These are phyloP conservation scores for Grifola frondosa DNA, from an alignment of 1,284 basidiomycete species.

Conservation along the genomic window DNA sequence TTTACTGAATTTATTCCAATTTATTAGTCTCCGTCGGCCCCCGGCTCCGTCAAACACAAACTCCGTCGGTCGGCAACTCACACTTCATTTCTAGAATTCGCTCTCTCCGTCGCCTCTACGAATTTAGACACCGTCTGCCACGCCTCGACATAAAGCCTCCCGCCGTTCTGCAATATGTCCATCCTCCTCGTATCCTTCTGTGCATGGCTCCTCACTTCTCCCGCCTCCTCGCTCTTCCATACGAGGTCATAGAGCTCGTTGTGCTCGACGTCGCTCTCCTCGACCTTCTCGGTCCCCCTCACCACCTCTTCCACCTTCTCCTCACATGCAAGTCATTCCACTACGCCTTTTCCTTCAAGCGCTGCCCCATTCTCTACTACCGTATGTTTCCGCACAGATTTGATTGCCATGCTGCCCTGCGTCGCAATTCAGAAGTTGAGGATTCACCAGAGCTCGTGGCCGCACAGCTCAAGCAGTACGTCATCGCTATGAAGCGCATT, in stretches of 20 bases:
- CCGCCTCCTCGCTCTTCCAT: slow-evolving; percentile 46
- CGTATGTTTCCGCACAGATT: slow-evolving; percentile 63
- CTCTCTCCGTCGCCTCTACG: too few species aligned
- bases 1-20: too few species aligned
- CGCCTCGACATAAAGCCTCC: too few species aligned
- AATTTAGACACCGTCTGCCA: too few species aligned
- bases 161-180: neutral
- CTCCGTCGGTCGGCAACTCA: too few species aligned
- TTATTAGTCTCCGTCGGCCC: too few species aligned
- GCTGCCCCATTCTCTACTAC: slow-evolving; percentile 59
- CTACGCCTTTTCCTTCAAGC: slow-evolving; percentile 38
- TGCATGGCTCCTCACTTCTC: slow-evolving; percentile 3
- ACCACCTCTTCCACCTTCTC: slow-evolving; percentile 48
- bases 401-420: slow-evolving; percentile 52
- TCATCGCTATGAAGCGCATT: slow-evolving; percentile 41
- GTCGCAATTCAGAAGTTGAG: slow-evolving; percentile 49
- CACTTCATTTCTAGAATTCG: too few species aligned
- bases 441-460: slow-evolving; percentile 41
- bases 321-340: slow-evolving; percentile 47
- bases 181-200: neutral
- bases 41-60: too few species aligned
- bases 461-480: slow-evolving; percentile 47
- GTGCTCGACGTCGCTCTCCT: slow-evolving; percentile 46
- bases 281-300: slow-evolving; percentile 41
- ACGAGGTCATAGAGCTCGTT: slow-evolving; percentile 61